A percentile compares a stretch with the other conserved stretches of the same genome.
These are phyloP conservation scores for Pestalotiopsis sp. DNA, from an alignment of 2,329 filamentous ascomycete species.

Conservation along the genomic window DNA sequence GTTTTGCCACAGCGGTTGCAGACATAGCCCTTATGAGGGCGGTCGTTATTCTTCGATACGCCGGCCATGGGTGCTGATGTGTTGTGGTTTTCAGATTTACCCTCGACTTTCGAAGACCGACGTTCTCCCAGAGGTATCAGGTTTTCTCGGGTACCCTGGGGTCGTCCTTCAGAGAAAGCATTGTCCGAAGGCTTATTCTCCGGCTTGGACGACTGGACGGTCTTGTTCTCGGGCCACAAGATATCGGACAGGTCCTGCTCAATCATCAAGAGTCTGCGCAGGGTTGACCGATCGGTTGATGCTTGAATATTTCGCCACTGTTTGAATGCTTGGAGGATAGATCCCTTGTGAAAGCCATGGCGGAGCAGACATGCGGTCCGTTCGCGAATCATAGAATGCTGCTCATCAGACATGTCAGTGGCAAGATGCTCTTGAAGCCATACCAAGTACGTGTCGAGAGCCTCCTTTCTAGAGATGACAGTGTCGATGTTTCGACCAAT, in stretches of 20 bases:
- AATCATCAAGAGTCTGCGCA: slow-evolving; percentile 27
- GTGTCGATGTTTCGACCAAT: slow-evolving; percentile 10
- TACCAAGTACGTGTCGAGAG: slow-evolving; percentile 21
- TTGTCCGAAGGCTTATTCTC: background rate
- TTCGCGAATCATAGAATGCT: slow-evolving; percentile 15
- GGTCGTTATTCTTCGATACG: background rate
- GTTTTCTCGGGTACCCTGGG: slow-evolving; percentile 10
- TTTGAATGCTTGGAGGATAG: slow-evolving; percentile 20
- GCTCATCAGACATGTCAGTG: slow-evolving; percentile 20
- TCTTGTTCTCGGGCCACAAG: background rate
- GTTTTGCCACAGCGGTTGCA: slow-evolving; percentile 32
- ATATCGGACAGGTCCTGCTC: slow-evolving; percentile 21
- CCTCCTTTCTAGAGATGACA: slow-evolving; percentile 11
- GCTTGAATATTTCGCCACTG: slow-evolving; percentile 22
- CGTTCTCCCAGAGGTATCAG: slow-evolving; percentile 6
- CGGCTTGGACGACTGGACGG: background rate
- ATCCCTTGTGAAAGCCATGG: slow-evolving; percentile 15
- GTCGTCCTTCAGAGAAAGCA: background rate
- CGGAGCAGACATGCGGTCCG: slow-evolving; percentile 23
- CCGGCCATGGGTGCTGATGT: background rate
- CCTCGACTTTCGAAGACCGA: background rate
- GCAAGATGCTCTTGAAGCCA: slow-evolving; percentile 29
- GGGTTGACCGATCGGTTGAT: slow-evolving; percentile 21
- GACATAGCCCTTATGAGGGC: slow-evolving; percentile 20
- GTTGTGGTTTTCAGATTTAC: background rate